A percentile compares a stretch with the other conserved stretches of the same genome.
These are phyloP conservation scores for Turnera subulata DNA, from an alignment of 345 rosid species.

Conservation along the genomic window DNA sequence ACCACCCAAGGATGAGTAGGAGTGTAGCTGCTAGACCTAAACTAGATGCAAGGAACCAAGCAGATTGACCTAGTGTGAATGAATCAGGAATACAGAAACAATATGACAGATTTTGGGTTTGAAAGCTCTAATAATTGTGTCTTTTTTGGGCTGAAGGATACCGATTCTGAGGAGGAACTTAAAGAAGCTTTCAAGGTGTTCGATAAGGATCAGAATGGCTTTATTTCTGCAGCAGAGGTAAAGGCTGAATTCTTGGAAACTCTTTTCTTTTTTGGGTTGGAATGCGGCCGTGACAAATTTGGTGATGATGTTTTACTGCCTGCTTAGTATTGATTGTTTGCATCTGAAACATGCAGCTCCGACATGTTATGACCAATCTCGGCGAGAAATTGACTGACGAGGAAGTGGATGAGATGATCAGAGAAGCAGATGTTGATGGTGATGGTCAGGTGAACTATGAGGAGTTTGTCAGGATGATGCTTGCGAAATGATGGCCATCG, in stretches of 20 bases:
- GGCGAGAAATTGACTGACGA: constrained; percentile 50
- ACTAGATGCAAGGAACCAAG: too few relatives aligned
- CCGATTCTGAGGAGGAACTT: constrained; percentile 46
- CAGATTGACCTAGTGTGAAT: too few relatives aligned
- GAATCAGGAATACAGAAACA: too few relatives aligned
- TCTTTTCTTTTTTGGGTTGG: too few relatives aligned
- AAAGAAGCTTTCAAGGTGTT: constrained; percentile 43
- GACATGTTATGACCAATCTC: constrained; percentile 45
- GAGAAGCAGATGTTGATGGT: constrained; percentile 44
- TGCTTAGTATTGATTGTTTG: too few relatives aligned
- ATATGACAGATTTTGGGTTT: too few relatives aligned
- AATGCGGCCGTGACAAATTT: too few relatives aligned
- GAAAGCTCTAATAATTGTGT: too few relatives aligned
- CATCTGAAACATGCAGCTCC: too few relatives aligned
- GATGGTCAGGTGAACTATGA: constrained; percentile 51
- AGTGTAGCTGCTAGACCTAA: too few relatives aligned
- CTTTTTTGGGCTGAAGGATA: constrained; percentile 29
- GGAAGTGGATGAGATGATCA: constrained; percentile 50
- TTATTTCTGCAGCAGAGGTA: constrained; percentile 46
- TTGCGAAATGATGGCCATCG: constrained; percentile 29
- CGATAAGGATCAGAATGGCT: constrained; percentile 52
- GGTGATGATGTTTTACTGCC: background rate
- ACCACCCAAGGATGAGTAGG: too few relatives aligned
- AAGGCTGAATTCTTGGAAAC: background rate
- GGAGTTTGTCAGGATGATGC: constrained; percentile 42